These are phyloP conservation scores for Cutaneotrichosporon spelunceum DNA, from an alignment of 1,284 basidiomycete genomes.

Conservation along the genomic window DNA sequence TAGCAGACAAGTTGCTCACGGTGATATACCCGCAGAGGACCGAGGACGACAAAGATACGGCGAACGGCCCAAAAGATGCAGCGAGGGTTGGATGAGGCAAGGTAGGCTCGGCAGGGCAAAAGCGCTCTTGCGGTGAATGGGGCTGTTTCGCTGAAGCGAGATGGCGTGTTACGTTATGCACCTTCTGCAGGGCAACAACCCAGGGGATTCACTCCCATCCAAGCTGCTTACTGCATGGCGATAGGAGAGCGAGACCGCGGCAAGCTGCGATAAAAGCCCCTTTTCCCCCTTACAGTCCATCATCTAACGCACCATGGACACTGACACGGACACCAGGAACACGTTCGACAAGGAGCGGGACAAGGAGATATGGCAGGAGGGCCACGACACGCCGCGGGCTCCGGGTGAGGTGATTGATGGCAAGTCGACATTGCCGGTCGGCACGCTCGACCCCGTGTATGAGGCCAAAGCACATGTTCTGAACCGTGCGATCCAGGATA, in stretches of 20 bases:
- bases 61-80: not conserved
- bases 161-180: constrained; percentile 4
- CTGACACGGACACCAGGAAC: not conserved
- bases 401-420: constrained; percentile 2
- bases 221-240: not conserved
- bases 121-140: not conserved
- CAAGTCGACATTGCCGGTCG: constrained; percentile 16
- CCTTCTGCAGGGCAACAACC: no score
- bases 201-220: not conserved
- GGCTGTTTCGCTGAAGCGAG: not conserved
- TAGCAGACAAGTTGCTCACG: not conserved
- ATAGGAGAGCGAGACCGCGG: no score
- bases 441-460: constrained; percentile 39
- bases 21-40: not conserved
- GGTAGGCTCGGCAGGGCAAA: not conserved
- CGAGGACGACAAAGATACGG: not conserved
- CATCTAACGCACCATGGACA: not conserved
- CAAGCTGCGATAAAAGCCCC: not conserved
- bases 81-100: not conserved
- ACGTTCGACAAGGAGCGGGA: not conserved
- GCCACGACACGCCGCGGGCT: not conserved
- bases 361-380: not conserved
- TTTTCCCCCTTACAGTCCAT: not conserved
- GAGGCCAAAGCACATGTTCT: constrained; percentile 43
- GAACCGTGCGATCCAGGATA: constrained; percentile 47